Percentiles rank a stretch among this genome's conserved stretches.
Evolutionary conservation across 148 eudicot genomes (phyloP).

Genomic region (Cornus suecica): DNA sequence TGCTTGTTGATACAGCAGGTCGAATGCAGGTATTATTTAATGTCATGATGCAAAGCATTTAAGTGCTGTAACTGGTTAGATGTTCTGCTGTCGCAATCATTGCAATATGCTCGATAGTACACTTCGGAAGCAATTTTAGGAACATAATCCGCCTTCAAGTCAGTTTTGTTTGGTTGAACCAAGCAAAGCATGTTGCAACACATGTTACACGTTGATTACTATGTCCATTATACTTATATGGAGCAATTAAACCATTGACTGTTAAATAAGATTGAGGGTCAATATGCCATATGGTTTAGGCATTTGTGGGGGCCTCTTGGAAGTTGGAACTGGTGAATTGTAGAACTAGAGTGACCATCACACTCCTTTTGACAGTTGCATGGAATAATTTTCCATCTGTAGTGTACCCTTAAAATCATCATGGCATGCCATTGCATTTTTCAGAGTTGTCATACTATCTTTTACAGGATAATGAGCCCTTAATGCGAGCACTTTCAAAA

Average conservation of each 20-base stretch:
- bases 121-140: background rate
- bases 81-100: background rate
- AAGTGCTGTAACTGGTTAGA: background rate
- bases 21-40: constrained; percentile 74
- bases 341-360: too few species aligned
- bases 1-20: constrained; percentile 99
- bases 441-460: background rate
- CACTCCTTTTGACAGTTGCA: too few species aligned
- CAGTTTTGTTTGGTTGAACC: background rate
- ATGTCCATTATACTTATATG: background rate
- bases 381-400: too few species aligned
- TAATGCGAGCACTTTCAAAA: constrained; percentile 96
- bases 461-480: constrained; percentile 91
- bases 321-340: too few species aligned
- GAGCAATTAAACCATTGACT: too few species aligned
- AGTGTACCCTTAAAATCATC: too few species aligned
- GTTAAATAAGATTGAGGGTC: too few species aligned
- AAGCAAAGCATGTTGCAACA: background rate
- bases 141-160: background rate
- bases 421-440: background rate
- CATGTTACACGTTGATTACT: background rate
- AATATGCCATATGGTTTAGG: too few species aligned
- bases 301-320: too few species aligned
- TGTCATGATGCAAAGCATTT: constrained; percentile 3
- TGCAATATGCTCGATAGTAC: background rate